Evolutionary conservation across 805 yeast species (phyloP), one percentile per base, ranked within the genome.

Genomic region (Phaffomyces antillensis): DNA sequence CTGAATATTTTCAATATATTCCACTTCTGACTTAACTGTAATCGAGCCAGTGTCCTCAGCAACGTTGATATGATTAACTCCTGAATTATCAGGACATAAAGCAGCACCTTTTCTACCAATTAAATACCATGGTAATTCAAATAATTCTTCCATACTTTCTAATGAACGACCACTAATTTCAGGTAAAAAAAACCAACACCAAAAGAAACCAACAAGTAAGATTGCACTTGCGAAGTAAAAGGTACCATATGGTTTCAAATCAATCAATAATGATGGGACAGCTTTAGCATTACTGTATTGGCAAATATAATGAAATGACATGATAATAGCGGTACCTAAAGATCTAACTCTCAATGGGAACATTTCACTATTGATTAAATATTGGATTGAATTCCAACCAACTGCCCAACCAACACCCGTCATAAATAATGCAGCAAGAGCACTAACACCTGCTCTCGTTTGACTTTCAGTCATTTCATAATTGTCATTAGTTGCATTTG

Each of bases 201-300:
- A 63, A 50, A 63, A 50, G n/a, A 75, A 53, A 3, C 78, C 70
- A 6, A 73, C 12, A 2, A 61, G 43, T 37, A 70, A 55, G 5
- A 76, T 68, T 7, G 63, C 79, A 6, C 64, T 60, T 49, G 76
- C 77, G 53, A 77, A 72, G 59, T 66, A 71, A 62, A 77, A 75
- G 0, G 81, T 69, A 24, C 83, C 83, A 49, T 58, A 66, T 20
- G 68, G 64, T 18, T 68, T 55, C 71, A 77, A 56, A 0, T 69
- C 57, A 17, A 73, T 37, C 46, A 78, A 58, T 78, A 77, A 71
- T 38, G 66, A 58, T 16, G 83, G 80, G 36, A 75, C 55, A 1
- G 81, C 80, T 55, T 73, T 75, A 30, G 79, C 68, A 60, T 75
- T 76, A 52, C 78, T 80, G 52, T 70, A 77, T 55, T 77, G 82